Evolutionary conservation across 495 filamentous ascomycete genomes (phyloP).

Genomic region (Neurospora sp.): DNA sequence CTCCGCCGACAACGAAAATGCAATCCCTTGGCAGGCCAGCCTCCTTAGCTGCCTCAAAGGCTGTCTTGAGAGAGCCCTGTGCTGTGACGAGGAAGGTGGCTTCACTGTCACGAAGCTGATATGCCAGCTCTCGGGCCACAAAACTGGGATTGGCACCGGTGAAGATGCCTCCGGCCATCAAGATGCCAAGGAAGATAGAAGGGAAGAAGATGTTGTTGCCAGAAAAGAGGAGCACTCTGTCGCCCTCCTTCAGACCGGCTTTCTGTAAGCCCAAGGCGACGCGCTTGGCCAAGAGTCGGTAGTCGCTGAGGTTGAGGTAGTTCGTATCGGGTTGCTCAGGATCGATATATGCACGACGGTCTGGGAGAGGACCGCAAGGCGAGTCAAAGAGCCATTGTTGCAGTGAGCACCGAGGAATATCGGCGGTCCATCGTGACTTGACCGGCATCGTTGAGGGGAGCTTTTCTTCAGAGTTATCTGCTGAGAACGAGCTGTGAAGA

Average conservation of each 20-base stretch:
- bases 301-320: constrained; percentile 32
- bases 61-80: constrained; percentile 46
- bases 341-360: constrained; percentile 35
- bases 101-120: constrained; percentile 62
- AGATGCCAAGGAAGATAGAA: constrained; percentile 56
- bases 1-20: constrained; percentile 37
- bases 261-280: constrained; percentile 59
- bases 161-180: constrained; percentile 73
- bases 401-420: constrained; percentile 27
- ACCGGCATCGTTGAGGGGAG: constrained; percentile 22
- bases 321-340: constrained; percentile 45
- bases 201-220: constrained; percentile 68
- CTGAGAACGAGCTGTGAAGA: background rate
- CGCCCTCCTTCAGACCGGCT: constrained; percentile 55
- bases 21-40: constrained; percentile 48
- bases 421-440: constrained; percentile 32
- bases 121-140: constrained; percentile 58
- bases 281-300: constrained; percentile 60
- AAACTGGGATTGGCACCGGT: constrained; percentile 71
- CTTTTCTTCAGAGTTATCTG: constrained; percentile 2
- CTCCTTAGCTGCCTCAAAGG: constrained; percentile 54
- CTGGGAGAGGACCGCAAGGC: constrained; percentile 18
- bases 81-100: constrained; percentile 55
- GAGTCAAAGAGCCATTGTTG: constrained; percentile 32
- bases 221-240: constrained; percentile 64